These are phyloP conservation scores for Penicillium hordei DNA, from an alignment of 2,329 filamentous ascomycete species.

Conservation along the genomic window DNA sequence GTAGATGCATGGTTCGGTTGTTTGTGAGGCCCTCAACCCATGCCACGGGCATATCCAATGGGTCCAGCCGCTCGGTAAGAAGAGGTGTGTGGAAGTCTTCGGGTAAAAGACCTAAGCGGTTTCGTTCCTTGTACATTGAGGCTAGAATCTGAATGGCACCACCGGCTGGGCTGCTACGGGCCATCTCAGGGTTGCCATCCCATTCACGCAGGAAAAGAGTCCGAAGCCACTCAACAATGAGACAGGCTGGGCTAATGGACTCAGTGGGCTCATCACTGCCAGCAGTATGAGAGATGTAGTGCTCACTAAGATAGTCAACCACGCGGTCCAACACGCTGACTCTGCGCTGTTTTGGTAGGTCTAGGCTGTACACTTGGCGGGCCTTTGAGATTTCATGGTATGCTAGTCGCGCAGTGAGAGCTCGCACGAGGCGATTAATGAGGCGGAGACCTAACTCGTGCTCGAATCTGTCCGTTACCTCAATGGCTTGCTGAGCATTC, in stretches of 20 bases:
- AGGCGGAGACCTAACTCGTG: constrained; percentile 54
- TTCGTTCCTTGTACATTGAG: constrained; percentile 70
- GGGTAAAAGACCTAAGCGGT: constrained; percentile 64
- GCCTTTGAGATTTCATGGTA: constrained; percentile 51
- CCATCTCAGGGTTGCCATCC: constrained; percentile 71
- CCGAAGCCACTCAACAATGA: constrained; percentile 50
- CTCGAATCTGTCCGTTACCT: constrained; percentile 48
- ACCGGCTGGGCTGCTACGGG: constrained; percentile 69
- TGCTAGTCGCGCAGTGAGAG: constrained; percentile 50
- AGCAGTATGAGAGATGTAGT: constrained; percentile 22
- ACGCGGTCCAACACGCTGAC: constrained; percentile 38
- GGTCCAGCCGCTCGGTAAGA: constrained; percentile 72
- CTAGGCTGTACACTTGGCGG: constrained; percentile 30
- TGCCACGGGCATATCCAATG: constrained; percentile 69
- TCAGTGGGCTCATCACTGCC: constrained; percentile 11
- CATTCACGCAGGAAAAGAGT: constrained; percentile 76
- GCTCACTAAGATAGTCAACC: constrained; percentile 36
- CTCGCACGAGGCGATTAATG: constrained; percentile 50
- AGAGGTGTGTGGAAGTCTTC: constrained; percentile 73
- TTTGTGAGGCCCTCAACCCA: constrained; percentile 66
- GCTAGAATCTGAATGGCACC: constrained; percentile 73
- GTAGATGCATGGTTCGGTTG: constrained; percentile 67
- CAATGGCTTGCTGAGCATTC: constrained; percentile 33
- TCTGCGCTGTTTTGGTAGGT: constrained; percentile 31
- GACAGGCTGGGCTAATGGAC: constrained; percentile 30